These are phyloP conservation scores for Larix kaempferi DNA, from an alignment of 75 land plant genomes.

Conservation along the genomic window DNA sequence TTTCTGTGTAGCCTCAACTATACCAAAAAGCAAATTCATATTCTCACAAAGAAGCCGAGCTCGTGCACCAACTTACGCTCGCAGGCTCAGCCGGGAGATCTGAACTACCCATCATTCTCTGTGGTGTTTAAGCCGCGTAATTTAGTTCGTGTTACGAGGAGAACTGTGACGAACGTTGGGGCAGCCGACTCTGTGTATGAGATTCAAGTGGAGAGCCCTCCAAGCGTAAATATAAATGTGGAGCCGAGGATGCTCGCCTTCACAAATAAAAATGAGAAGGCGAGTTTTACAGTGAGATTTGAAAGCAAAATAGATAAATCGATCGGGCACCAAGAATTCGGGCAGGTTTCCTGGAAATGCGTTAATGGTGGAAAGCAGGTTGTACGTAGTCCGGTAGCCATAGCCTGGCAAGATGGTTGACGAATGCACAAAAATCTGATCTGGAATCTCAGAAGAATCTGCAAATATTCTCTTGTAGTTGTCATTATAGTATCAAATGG, in stretches of 20 bases:
- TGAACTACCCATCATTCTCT: conserved; percentile 47
- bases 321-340: no score
- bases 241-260: no score
- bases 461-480: no score
- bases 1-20: conserved; percentile 75
- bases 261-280: no score
- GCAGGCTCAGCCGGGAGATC: conserved; percentile 25
- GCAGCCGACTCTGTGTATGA: conserved; percentile 34
- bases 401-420: no score
- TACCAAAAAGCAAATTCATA: conserved; percentile 26
- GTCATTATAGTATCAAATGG: no score
- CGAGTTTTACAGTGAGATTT: conserved; percentile 49
- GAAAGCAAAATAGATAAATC: conserved; percentile 1
- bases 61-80: conserved; percentile 18
- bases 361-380: no score
- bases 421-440: no score
- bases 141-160: background rate
- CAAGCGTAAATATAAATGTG: conserved; percentile 16
- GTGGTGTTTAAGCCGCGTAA: conserved; percentile 11
- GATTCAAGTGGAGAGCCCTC: conserved; percentile 16
- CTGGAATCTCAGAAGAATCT: no score
- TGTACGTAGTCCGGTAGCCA: no score
- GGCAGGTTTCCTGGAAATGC: no score
- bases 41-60: conserved; percentile 34
- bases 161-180: conserved; percentile 34